Percentiles rank a stretch among this genome's conserved stretches.
Evolutionary conservation across 768 basidiomycete species (phyloP).

Genomic region (Lactarius indigo): DNA sequence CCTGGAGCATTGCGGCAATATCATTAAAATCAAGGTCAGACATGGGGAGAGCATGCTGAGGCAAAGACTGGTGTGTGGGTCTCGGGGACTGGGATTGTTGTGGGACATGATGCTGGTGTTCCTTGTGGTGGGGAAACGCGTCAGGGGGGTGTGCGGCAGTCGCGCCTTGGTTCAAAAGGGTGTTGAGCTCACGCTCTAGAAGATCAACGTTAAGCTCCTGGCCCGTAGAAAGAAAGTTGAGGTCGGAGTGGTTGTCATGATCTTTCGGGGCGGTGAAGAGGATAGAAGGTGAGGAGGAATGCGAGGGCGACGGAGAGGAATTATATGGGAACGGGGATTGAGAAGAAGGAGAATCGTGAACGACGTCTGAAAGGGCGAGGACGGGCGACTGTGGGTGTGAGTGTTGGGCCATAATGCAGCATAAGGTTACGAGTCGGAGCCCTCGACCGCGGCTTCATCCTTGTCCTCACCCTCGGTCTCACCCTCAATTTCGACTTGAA

Average conservation of each 20-base stretch:
- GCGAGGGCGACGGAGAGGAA: constrained; percentile 30
- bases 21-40: constrained; percentile 54
- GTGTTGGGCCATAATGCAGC: not conserved
- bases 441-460: not conserved
- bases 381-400: constrained; percentile 45
- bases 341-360: constrained; percentile 72
- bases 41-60: constrained; percentile 11
- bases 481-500: not conserved
- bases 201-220: constrained; percentile 36
- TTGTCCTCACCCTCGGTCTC: not conserved
- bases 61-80: constrained; percentile 14
- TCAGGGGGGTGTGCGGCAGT: constrained; percentile 59
- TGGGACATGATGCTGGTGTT: constrained; percentile 22
- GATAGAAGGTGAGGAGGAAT: constrained; percentile 22
- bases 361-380: constrained; percentile 78
- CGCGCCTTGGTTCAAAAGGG: constrained; percentile 70
- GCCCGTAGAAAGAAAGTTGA: constrained; percentile 39
- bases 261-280: constrained; percentile 26
- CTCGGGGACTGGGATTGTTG: constrained; percentile 13
- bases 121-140: constrained; percentile 13
- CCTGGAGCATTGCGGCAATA: constrained; percentile 77
- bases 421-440: not conserved
- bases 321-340: constrained; percentile 37
- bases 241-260: constrained; percentile 26
- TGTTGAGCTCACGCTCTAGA: constrained; percentile 71